Percentiles rank a stretch among this genome's conserved stretches.
Evolutionary conservation across 2,329 filamentous ascomycete genomes (phyloP).

Genomic region (Alternaria dauci): DNA sequence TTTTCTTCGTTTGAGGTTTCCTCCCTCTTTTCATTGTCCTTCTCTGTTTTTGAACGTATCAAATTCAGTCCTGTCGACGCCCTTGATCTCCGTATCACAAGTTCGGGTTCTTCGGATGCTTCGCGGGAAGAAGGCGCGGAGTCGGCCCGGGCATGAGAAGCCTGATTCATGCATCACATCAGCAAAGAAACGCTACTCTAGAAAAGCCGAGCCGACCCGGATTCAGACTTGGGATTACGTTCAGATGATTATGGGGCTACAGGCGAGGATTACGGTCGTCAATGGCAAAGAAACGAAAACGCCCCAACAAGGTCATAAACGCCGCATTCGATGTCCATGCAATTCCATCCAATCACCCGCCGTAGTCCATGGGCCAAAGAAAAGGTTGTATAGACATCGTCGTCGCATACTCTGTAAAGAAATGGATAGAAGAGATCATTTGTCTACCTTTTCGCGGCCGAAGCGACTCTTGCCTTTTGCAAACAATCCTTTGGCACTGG

Average conservation of each 20-base stretch:
- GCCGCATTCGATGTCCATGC: slow-evolving; percentile 26
- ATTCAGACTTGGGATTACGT: slow-evolving; percentile 34
- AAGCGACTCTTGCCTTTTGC: slow-evolving; percentile 91
- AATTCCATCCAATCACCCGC: slow-evolving; percentile 19
- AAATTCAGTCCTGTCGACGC: slow-evolving; percentile 19
- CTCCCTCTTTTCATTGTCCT: slow-evolving; percentile 19
- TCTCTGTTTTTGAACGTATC: slow-evolving; percentile 17
- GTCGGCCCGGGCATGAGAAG: slow-evolving; percentile 27
- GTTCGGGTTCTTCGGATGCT: slow-evolving; percentile 44
- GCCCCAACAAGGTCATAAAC: slow-evolving; percentile 26
- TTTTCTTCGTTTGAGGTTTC: slow-evolving; percentile 32
- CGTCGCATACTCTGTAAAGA: slow-evolving; percentile 17
- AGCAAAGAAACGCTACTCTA: slow-evolving; percentile 38
- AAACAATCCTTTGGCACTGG: slow-evolving; percentile 88
- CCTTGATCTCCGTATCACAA: slow-evolving; percentile 26
- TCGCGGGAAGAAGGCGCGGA: slow-evolving; percentile 41
- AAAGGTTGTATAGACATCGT: slow-evolving; percentile 19
- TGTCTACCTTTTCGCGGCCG: slow-evolving; percentile 84
- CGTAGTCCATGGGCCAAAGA: slow-evolving; percentile 21
- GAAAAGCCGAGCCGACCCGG: slow-evolving; percentile 1
- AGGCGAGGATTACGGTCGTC: slow-evolving; percentile 28
- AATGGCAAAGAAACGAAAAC: slow-evolving; percentile 32
- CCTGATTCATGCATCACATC: slow-evolving; percentile 51
- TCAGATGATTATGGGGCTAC: slow-evolving; percentile 41
- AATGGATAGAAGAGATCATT: slow-evolving; percentile 62